Conservation (phyloP, 169 alveolate species). For the Plasmodium ovale region DNA sequence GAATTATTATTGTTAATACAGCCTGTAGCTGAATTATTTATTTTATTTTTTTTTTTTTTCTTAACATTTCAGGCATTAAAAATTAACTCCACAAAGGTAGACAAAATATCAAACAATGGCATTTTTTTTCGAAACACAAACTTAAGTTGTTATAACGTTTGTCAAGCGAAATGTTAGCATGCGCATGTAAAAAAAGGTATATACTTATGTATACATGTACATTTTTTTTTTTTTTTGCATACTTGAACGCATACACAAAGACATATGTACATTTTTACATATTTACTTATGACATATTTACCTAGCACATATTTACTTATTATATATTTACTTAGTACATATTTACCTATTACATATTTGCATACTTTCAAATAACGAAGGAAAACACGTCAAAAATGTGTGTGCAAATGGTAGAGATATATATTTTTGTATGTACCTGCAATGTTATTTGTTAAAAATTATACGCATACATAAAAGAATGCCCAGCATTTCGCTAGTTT, state of each 20-base stretch:
- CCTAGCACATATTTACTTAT: too few relatives aligned
- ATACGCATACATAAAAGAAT: background rate
- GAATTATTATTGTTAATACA: background rate
- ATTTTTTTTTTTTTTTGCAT: too few relatives aligned
- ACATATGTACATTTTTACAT: too few relatives aligned
- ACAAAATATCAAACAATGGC: background rate
- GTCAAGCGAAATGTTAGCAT: background rate
- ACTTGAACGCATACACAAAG: too few relatives aligned
- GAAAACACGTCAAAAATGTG: too few relatives aligned
- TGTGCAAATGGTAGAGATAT: slow-evolving; percentile 3
- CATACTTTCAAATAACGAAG: too few relatives aligned
- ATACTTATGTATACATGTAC: background rate
- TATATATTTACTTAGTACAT: too few relatives aligned
- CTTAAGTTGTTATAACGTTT: background rate
- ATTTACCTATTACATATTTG: too few relatives aligned
- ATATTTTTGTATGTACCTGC: background rate
- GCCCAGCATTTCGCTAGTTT: background rate
- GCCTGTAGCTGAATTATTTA: background rate
- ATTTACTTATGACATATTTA: too few relatives aligned
- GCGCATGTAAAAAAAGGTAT: background rate
- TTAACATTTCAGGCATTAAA: background rate
- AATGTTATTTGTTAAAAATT: background rate
- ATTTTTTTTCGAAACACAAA: slow-evolving; percentile 2
- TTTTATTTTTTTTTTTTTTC: background rate
- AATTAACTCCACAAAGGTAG: background rate